These are phyloP conservation scores for Eucalyptus curtisii DNA, from an alignment of 345 rosid genomes.

Conservation along the genomic window DNA sequence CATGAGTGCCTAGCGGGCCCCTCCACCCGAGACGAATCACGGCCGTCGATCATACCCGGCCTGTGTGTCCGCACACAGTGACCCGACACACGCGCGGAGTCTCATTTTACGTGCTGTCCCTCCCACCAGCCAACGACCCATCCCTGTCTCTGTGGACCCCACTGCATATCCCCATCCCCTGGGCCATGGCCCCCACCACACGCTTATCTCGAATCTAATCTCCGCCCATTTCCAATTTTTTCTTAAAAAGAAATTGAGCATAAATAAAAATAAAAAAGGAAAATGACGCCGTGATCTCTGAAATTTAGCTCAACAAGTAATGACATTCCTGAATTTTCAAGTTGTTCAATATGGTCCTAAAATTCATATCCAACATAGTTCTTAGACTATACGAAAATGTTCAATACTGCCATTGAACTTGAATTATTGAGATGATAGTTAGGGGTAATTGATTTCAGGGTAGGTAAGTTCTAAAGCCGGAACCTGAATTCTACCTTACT, in stretches of 20 bases:
- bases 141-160: too few relatives aligned
- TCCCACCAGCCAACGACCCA: too few relatives aligned
- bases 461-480: accelerated
- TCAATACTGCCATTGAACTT: accelerated
- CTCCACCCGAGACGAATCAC: background rate
- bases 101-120: background rate
- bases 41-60: background rate
- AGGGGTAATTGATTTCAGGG: accelerated
- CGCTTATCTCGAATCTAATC: too few relatives aligned
- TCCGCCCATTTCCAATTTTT: too few relatives aligned
- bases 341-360: accelerated
- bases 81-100: background rate
- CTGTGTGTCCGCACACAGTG: background rate
- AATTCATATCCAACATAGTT: too few relatives aligned
- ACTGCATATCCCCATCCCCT: too few relatives aligned
- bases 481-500: accelerated
- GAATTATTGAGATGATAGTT: accelerated
- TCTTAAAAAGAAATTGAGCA: too few relatives aligned
- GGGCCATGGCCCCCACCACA: too few relatives aligned
- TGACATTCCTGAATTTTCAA: accelerated
- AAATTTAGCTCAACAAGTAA: too few relatives aligned
- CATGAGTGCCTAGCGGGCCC: background rate
- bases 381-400: accelerated
- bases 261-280: too few relatives aligned
- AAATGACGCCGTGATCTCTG: too few relatives aligned